Conservation (phyloP, 1,284 basidiomycete genomes). For the Leccinum pachyderme region DNA sequence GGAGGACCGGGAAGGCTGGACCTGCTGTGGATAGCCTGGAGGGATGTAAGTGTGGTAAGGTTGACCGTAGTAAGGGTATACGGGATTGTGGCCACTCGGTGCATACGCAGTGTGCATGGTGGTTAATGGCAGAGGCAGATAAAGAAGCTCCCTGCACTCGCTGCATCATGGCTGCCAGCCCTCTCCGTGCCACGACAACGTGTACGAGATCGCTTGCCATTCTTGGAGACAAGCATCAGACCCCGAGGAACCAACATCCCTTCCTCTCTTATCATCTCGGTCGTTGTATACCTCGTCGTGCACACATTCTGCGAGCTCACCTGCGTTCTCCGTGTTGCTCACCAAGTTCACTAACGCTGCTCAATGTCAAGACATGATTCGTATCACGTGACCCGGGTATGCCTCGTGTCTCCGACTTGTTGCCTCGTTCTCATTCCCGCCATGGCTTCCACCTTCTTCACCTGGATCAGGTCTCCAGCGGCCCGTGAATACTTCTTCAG, state of each 20-base stretch:
- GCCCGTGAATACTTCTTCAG: constrained; percentile 93
- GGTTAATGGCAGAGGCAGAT: constrained; percentile 9
- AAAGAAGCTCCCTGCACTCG: constrained; percentile 10
- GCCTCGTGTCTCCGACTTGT: neutral
- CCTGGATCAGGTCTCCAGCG: constrained; percentile 86
- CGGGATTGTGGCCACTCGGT: constrained; percentile 19
- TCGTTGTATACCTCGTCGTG: neutral
- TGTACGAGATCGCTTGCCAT: constrained; percentile 23
- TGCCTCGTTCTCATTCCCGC: constrained; percentile 6
- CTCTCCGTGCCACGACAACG: constrained; percentile 19
- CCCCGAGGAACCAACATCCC: neutral
- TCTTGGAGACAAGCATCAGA: constrained; percentile 15
- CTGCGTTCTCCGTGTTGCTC: neutral
- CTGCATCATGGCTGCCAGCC: constrained; percentile 22
- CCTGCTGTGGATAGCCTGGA: constrained; percentile 24
- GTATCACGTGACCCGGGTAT: constrained; percentile 17
- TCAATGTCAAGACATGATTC: neutral
- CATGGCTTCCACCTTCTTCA: constrained; percentile 81
- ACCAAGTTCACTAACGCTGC: neutral
- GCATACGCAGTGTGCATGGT: constrained; percentile 25
- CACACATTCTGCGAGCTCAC: neutral
- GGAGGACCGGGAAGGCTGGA: neutral
- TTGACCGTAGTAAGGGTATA: constrained; percentile 36
- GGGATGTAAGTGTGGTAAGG: constrained; percentile 36
- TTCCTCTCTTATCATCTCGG: neutral